phyloP scores from a whole-genome alignment of 2,329 filamentous ascomycete genomes.

The Phaeosphaeria sp. region DNA sequence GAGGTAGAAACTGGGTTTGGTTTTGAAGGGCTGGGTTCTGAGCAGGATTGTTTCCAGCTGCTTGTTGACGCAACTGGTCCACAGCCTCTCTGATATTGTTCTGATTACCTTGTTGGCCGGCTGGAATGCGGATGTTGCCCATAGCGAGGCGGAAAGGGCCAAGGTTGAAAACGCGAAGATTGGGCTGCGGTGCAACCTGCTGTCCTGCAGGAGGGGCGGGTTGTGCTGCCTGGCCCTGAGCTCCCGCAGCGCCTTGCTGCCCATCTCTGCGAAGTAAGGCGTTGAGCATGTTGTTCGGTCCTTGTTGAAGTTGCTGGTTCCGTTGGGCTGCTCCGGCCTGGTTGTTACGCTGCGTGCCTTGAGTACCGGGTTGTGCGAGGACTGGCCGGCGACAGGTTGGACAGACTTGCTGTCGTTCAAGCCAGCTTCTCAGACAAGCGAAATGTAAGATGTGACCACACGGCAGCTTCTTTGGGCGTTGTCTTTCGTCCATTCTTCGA shows the following conservation, averaged over 20 bases:
- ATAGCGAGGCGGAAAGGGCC: conserved; percentile 45
- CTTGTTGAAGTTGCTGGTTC: conserved; percentile 23
- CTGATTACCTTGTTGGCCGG: conserved; percentile 32
- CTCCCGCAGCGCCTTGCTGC: conserved; percentile 24
- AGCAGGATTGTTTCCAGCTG: conserved; percentile 28
- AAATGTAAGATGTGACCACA: conserved; percentile 96
- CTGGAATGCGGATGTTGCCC: conserved; percentile 42
- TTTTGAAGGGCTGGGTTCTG: conserved; percentile 27
- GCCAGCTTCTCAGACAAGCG: conserved; percentile 93
- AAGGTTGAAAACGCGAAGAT: conserved; percentile 47
- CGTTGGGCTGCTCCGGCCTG: conserved; percentile 31
- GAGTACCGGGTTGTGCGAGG: conserved; percentile 52
- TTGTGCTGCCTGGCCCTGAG: conserved; percentile 31
- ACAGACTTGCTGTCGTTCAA: conserved; percentile 96
- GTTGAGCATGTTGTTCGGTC: conserved; percentile 22
- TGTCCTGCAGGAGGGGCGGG: conserved; percentile 24
- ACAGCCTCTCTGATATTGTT: conserved; percentile 32
- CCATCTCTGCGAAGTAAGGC: conserved; percentile 27
- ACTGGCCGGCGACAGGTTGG: conserved; percentile 91
- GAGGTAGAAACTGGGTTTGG: conserved; percentile 14
- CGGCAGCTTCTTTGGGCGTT: conserved; percentile 92
- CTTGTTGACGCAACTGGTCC: conserved; percentile 32
- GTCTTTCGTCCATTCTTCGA: conserved; percentile 73
- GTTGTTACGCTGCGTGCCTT: conserved; percentile 36
- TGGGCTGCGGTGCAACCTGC: conserved; percentile 33